Conservation (phyloP, 768 basidiomycete genomes). For the Pulveroboletus sp. region DNA sequence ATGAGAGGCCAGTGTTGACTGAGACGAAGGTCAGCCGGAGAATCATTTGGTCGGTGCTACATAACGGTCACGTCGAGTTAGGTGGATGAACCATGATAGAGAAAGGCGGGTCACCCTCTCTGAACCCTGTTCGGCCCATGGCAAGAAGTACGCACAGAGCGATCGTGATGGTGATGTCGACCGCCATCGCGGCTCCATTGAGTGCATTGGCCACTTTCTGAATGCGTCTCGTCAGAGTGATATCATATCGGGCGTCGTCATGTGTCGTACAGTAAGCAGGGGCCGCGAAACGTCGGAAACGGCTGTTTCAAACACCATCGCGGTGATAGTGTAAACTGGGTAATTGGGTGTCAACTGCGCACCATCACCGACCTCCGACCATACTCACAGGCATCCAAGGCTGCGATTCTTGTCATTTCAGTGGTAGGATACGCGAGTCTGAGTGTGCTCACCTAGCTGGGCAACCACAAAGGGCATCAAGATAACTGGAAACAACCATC, state of each 20-base stretch:
- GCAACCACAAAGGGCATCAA: conserved; percentile 16
- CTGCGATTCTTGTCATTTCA: conserved; percentile 7
- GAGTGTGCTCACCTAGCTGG: conserved; percentile 12
- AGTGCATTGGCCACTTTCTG: conserved; percentile 14
- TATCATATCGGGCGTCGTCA: background rate
- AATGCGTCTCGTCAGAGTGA: conserved; percentile 2
- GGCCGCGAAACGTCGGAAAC: conserved; percentile 15
- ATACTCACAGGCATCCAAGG: conserved; percentile 14
- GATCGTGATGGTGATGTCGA: conserved; percentile 20
- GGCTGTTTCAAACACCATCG: conserved; percentile 13
- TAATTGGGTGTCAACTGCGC: conserved; percentile 2
- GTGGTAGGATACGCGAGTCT: background rate
- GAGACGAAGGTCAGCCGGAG: conserved; percentile 23
- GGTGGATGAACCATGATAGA: too few relatives aligned
- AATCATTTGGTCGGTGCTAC: conserved; percentile 24
- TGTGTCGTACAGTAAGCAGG: conserved; percentile 14
- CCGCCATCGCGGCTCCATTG: conserved; percentile 11
- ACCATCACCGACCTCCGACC: background rate
- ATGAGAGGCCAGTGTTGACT: conserved; percentile 24
- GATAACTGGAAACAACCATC: conserved; percentile 17
- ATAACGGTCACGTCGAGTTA: conserved; percentile 1
- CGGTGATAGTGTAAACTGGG: conserved; percentile 14
- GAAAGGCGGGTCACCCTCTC: conserved; percentile 8
- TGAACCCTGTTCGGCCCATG: conserved; percentile 23
- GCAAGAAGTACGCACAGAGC: conserved; percentile 19